Conservation (phyloP, 108 stramenopile genomes). For the Licmophora abbreviata region DNA sequence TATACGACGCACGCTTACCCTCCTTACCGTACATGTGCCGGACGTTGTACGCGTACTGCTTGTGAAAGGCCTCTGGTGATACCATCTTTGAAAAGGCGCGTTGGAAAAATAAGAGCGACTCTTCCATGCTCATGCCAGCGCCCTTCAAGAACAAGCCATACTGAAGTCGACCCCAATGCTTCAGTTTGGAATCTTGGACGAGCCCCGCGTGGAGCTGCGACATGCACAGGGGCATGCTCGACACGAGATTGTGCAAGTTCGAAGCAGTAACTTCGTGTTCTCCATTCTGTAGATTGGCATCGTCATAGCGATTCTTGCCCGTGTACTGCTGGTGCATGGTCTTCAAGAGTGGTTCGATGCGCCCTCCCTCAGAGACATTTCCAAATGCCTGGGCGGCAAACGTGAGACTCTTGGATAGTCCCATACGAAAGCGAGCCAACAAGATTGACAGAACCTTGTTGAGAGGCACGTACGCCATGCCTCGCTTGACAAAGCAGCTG, state of each 20-base stretch:
- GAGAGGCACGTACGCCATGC: conserved; percentile 88
- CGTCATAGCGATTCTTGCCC: conserved; percentile 32
- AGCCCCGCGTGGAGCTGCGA: conserved; percentile 75
- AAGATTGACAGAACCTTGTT: conserved; percentile 73
- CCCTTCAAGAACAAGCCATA: conserved; percentile 98
- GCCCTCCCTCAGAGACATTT: conserved; percentile 27
- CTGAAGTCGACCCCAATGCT: conserved; percentile 93
- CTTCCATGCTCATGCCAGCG: conserved; percentile 88
- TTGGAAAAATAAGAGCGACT: conserved; percentile 89
- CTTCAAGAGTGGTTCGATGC: conserved; percentile 71
- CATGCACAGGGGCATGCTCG: conserved; percentile 96
- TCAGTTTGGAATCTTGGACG: conserved; percentile 83
- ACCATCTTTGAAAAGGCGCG: conserved; percentile 76
- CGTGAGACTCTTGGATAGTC: conserved; percentile 65
- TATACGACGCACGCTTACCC: conserved; percentile 89
- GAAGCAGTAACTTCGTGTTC: neutral
- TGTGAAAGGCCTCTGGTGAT: conserved; percentile 84
- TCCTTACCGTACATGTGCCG: conserved; percentile 99
- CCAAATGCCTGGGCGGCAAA: conserved; percentile 36
- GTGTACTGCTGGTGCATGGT: conserved; percentile 81
- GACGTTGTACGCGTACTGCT: conserved; percentile 91
- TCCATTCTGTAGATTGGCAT: conserved; percentile 4
- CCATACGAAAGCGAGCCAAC: conserved; percentile 59
- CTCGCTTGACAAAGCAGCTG: conserved; percentile 72
- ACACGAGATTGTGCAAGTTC: conserved; percentile 15